Conservation (phyloP, 805 yeast genomes). For the Lipomyces spencermartinsiae region DNA sequence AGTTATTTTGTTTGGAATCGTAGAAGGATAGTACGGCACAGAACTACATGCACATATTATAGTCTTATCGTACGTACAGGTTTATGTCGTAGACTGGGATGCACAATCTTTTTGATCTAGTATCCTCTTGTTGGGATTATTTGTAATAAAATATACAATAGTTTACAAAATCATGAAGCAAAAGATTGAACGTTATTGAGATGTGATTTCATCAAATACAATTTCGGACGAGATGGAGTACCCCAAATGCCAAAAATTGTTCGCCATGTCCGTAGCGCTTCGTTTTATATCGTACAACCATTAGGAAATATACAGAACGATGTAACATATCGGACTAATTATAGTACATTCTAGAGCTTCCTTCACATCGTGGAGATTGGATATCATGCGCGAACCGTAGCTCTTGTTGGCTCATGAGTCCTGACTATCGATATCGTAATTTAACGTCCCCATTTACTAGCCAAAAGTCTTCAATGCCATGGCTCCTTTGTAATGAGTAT, state of each 20-base stretch:
- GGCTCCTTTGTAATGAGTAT: neutral
- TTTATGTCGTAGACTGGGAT: too few relatives aligned
- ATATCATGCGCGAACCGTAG: neutral
- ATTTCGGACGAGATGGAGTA: neutral
- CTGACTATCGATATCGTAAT: too few relatives aligned
- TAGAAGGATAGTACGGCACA: too few relatives aligned
- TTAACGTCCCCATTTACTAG: neutral
- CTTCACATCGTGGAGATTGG: neutral
- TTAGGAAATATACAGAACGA: neutral
- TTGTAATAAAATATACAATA: too few relatives aligned
- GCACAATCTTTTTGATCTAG: too few relatives aligned
- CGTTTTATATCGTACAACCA: neutral
- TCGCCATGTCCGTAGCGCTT: neutral
- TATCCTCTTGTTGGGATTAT: too few relatives aligned
- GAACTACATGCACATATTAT: too few relatives aligned
- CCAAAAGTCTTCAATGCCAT: neutral
- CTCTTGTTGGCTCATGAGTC: neutral
- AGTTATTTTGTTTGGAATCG: too few relatives aligned
- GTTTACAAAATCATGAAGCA: too few relatives aligned
- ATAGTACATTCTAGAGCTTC: neutral
- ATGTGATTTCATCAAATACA: neutral
- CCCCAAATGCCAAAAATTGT: neutral
- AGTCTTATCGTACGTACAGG: neutral
- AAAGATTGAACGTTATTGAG: too few relatives aligned
- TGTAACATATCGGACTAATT: neutral